These are phyloP conservation scores for Ceriops zippeliana DNA, from an alignment of 345 rosid genomes.

Conservation along the genomic window DNA sequence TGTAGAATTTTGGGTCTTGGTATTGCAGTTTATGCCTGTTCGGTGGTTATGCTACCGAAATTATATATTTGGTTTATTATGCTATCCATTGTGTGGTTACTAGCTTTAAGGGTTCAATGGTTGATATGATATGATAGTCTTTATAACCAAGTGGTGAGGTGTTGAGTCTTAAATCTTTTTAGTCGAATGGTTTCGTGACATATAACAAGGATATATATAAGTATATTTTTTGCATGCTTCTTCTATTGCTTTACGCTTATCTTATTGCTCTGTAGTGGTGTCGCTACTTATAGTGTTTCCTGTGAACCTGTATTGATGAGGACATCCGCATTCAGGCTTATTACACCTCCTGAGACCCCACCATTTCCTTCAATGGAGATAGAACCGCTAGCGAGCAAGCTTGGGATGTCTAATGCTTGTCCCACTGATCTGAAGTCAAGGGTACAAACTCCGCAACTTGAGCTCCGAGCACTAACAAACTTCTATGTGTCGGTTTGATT, in stretches of 20 bases:
- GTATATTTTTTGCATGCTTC: neutral
- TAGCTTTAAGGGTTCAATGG: no score
- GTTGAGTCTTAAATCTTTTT: neutral
- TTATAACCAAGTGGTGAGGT: neutral
- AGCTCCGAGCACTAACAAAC: neutral
- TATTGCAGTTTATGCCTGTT: no score
- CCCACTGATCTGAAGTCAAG: constrained; percentile 26
- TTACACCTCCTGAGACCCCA: constrained; percentile 31
- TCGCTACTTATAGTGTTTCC: neutral
- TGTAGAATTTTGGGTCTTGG: no score
- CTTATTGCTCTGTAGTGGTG: neutral
- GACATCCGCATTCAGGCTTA: constrained; percentile 21
- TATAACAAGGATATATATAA: neutral
- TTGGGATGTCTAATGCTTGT: constrained; percentile 20
- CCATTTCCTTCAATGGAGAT: constrained; percentile 24
- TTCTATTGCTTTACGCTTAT: neutral
- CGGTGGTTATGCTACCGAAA: no score
- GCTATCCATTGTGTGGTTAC: no score
- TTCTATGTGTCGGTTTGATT: neutral
- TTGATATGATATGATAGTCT: neutral
- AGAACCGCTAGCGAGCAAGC: constrained; percentile 21
- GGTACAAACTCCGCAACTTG: constrained; percentile 20
- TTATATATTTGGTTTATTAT: no score
- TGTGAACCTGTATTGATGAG: neutral
- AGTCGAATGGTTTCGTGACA: neutral